Percentiles rank a stretch among this genome's conserved stretches.
These are phyloP conservation scores for Boletus coccyginus DNA, from an alignment of 768 basidiomycete species.

Conservation along the genomic window DNA sequence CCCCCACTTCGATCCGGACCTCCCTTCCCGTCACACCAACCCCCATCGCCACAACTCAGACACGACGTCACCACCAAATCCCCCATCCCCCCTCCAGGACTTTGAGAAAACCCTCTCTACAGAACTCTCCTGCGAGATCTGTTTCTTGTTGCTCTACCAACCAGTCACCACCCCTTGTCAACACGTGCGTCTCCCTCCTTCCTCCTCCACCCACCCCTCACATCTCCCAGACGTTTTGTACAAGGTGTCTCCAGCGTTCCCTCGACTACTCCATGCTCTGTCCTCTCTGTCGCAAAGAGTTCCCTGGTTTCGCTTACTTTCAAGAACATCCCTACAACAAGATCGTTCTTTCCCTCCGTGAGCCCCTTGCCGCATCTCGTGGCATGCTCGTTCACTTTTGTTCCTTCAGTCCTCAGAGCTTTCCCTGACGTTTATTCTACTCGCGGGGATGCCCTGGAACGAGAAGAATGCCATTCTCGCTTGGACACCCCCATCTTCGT, in stretches of 20 bases:
- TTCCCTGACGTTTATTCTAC: slow-evolving; percentile 68
- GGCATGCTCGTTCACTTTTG: slow-evolving; percentile 4
- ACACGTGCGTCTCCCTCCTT: slow-evolving; percentile 57
- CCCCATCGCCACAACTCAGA: slow-evolving; percentile 28
- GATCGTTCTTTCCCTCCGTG: slow-evolving; percentile 67
- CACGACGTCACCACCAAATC: slow-evolving; percentile 27
- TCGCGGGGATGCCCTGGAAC: slow-evolving; percentile 59
- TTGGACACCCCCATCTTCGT: slow-evolving; percentile 92
- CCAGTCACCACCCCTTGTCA: slow-evolving; percentile 95
- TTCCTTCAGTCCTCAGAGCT: slow-evolving; percentile 55
- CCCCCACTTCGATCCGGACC: slow-evolving; percentile 13
- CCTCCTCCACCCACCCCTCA: slow-evolving; percentile 9
- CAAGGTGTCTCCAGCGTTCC: slow-evolving; percentile 83
- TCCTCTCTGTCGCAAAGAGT: slow-evolving; percentile 78
- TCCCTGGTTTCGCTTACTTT: slow-evolving; percentile 76
- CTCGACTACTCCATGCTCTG: slow-evolving; percentile 82
- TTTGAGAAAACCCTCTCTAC: slow-evolving; percentile 60
- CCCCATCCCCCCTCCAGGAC: slow-evolving; percentile 28
- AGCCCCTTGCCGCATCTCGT: slow-evolving; percentile 20
- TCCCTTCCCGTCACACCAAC: slow-evolving; percentile 23
- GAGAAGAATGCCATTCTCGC: slow-evolving; percentile 74
- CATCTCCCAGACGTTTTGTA: slow-evolving; percentile 76
- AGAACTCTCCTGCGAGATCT: slow-evolving; percentile 89
- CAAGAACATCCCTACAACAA: slow-evolving; percentile 79
- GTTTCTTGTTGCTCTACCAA: slow-evolving; percentile 77